Percentiles rank a stretch among this genome's conserved stretches.
Evolutionary conservation across 78 protist genomes (phyloP).

Genomic region (Dictyostelium capitatum): DNA sequence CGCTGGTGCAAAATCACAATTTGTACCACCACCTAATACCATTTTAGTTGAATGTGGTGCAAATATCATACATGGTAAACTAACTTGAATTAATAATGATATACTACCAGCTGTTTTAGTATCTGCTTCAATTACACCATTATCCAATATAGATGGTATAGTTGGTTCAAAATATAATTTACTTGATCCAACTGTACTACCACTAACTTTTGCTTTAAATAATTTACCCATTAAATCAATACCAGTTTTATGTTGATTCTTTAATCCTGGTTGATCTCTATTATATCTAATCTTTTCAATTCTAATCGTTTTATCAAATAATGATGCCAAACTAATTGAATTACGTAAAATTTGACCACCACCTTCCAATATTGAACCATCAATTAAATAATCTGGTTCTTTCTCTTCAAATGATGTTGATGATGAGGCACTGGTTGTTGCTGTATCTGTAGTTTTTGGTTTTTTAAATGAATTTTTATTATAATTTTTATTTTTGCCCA

Average conservation of each 20-base stretch:
- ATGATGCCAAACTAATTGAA: conserved; percentile 30
- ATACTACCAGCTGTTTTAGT: conserved; percentile 83
- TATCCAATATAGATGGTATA: background rate
- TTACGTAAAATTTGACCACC: conserved; percentile 91
- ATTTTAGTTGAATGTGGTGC: conserved; percentile 6
- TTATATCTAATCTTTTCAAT: conserved; percentile 78
- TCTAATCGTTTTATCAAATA: conserved; percentile 40
- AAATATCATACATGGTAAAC: conserved; percentile 78
- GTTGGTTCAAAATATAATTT: conserved; percentile 53
- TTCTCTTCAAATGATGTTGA: background rate
- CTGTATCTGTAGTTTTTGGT: background rate
- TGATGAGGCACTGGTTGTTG: no score
- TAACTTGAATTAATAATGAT: conserved; percentile 71
- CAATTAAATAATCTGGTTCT: conserved; percentile 25
- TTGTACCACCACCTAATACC: conserved; percentile 86
- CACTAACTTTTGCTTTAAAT: conserved; percentile 45
- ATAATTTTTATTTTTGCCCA: conserved; percentile 23
- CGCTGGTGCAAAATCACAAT: conserved; percentile 67
- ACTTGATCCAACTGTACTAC: conserved; percentile 2
- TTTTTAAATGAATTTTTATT: conserved; percentile 16
- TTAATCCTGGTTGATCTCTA: conserved; percentile 82
- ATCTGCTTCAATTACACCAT: conserved; percentile 63
- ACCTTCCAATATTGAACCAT: conserved; percentile 87
- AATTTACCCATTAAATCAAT: conserved; percentile 75
- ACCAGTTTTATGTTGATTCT: conserved; percentile 84